Evolutionary conservation across 257 asterid species (phyloP).

Genomic region (Eustoma russellianum): DNA sequence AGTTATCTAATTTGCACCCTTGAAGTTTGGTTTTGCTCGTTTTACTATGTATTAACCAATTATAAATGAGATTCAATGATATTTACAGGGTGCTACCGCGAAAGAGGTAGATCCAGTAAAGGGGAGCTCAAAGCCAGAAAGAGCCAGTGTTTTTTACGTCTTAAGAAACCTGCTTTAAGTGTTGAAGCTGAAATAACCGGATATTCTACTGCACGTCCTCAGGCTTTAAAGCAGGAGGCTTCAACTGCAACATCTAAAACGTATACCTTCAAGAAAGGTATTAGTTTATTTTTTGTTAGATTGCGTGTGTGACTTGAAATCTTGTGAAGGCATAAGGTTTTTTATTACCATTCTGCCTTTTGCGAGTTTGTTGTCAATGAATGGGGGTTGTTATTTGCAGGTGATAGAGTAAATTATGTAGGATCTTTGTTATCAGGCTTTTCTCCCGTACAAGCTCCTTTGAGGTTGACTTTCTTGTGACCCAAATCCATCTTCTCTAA

Average conservation of each 20-base stretch:
- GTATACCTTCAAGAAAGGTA: slow-evolving; percentile 63
- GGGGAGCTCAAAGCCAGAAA: slow-evolving; percentile 60
- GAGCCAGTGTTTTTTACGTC: slow-evolving; percentile 45
- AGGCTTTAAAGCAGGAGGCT: slow-evolving; percentile 77
- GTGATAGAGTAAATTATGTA: slow-evolving; percentile 75
- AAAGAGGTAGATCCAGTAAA: slow-evolving; percentile 59
- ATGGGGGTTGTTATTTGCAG: slow-evolving; percentile 25
- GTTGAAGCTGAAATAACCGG: slow-evolving; percentile 78
- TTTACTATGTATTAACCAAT: no score
- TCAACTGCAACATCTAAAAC: slow-evolving; percentile 73
- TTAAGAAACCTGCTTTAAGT: slow-evolving; percentile 70
- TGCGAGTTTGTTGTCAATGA: background rate
- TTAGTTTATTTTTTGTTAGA: background rate
- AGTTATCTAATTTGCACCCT: no score
- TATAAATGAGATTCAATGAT: background rate
- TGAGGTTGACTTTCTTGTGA: slow-evolving; percentile 30
- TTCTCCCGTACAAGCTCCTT: slow-evolving; percentile 33
- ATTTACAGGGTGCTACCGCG: slow-evolving; percentile 45
- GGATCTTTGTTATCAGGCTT: slow-evolving; percentile 45
- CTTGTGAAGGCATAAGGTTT: background rate
- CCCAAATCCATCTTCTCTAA: background rate
- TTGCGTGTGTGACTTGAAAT: background rate
- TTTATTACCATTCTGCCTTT: background rate
- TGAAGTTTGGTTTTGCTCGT: no score
- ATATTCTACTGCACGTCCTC: slow-evolving; percentile 44